These are phyloP conservation scores for Populus ilicifolia DNA, from an alignment of 345 rosid species.

Conservation along the genomic window DNA sequence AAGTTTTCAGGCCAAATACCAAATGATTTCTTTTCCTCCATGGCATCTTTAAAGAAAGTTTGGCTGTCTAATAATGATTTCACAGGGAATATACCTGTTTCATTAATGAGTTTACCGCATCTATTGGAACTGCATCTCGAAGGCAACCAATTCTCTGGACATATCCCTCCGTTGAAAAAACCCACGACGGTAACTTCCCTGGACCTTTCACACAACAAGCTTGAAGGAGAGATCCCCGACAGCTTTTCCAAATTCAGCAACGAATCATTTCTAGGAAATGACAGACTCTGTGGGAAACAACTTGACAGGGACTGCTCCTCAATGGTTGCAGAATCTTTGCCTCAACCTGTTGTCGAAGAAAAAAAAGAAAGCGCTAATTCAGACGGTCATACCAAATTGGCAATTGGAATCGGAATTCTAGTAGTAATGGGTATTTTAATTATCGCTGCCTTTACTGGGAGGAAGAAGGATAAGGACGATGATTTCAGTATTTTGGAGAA, in stretches of 20 bases:
- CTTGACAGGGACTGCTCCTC: slow-evolving; percentile 33
- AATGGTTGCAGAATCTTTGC: not conserved
- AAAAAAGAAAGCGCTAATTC: not conserved
- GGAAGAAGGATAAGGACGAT: slow-evolving; percentile 21
- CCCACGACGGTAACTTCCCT: slow-evolving; percentile 22
- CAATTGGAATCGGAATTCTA: slow-evolving; percentile 6
- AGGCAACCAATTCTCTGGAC: slow-evolving; percentile 56
- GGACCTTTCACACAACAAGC: slow-evolving; percentile 51
- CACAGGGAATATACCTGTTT: slow-evolving; percentile 23
- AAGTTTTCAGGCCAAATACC: slow-evolving; percentile 23
- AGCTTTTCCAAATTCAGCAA: slow-evolving; percentile 26
- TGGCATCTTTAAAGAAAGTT: slow-evolving; percentile 31
- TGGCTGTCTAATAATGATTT: slow-evolving; percentile 22
- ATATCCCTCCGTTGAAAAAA: slow-evolving; percentile 39
- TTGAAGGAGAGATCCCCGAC: slow-evolving; percentile 59
- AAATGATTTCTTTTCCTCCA: slow-evolving; percentile 16
- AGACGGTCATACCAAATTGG: not conserved
- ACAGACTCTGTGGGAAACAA: slow-evolving; percentile 49
- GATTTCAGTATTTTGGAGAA: slow-evolving; percentile 49
- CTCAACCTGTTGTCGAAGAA: not conserved
- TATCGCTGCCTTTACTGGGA: not conserved
- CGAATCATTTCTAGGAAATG: slow-evolving; percentile 39
- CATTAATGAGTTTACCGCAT: slow-evolving; percentile 28
- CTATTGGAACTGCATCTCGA: slow-evolving; percentile 67
- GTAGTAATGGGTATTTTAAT: not conserved